A percentile compares a stretch with the other conserved stretches of the same genome.
Evolutionary conservation across 768 basidiomycete species (phyloP).

Genomic region (Boletus barrowsii): DNA sequence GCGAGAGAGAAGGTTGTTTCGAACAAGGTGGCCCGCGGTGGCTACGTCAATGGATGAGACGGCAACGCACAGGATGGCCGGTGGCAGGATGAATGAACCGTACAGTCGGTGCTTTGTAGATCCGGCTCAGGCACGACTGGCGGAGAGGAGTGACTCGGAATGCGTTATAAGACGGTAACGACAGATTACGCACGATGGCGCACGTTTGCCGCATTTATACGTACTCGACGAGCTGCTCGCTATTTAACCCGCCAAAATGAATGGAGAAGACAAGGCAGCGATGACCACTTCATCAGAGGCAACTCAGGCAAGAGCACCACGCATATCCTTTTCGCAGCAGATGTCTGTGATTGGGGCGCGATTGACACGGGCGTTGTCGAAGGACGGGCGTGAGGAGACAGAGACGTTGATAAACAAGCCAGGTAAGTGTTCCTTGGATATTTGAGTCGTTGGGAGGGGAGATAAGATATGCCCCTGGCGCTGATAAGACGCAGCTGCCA

Average conservation of each 20-base stretch:
- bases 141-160: neutral
- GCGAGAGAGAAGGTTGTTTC: no score
- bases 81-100: neutral
- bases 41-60: no score
- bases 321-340: slow-evolving; percentile 13
- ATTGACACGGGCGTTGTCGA: slow-evolving; percentile 12
- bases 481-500: slow-evolving; percentile 7
- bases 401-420: slow-evolving; percentile 16
- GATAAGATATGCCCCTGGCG: slow-evolving; percentile 24
- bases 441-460: slow-evolving; percentile 4
- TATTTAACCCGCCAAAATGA: slow-evolving; percentile 11
- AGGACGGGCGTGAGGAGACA: slow-evolving; percentile 3
- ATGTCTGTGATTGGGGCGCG: slow-evolving; percentile 20
- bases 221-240: neutral
- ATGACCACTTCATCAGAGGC: slow-evolving; percentile 8
- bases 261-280: neutral
- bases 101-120: neutral
- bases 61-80: neutral
- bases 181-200: slow-evolving; percentile 8
- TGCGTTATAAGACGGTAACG: neutral
- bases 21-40: no score
- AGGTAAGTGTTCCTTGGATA: slow-evolving; percentile 7
- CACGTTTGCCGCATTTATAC: slow-evolving; percentile 14
- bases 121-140: slow-evolving; percentile 9
- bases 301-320: neutral